Base-by-base conservation (phyloP, 129 eudicot species). In the Lonicera japonica region DNA sequence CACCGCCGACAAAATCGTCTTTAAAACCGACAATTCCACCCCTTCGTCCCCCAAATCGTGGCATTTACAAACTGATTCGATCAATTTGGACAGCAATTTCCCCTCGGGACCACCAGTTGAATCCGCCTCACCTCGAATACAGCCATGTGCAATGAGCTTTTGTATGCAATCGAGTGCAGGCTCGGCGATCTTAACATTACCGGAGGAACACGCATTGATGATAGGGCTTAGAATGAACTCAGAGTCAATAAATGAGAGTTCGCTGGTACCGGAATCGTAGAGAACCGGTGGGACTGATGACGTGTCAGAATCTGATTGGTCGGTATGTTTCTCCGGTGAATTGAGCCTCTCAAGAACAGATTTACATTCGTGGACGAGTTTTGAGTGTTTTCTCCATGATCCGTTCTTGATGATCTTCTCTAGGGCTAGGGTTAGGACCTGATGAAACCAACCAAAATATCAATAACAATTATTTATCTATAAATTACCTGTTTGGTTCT, bases 381-480 rank as follows among this genome's bases (percentile, higher is more conserved):
- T 91, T 11, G 95, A 81, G 80, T 91, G 87, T 67, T 91, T 91
- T 43, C 97, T 89, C 95, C 95, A 91, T 0, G 97, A 91, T 29
- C 82, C 90, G 67, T 82, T 87, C 54, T 81, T 91, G 70, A 81
- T 82, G 71, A 91, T 91, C 77, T 91, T 91, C 57, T 91, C 97
- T 24, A 91, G 82, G 64, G 94, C 77, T 24, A 95, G 97, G 60
- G 77, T 41, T 18, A 91, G 75, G 43, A 83, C 78, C n/a, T n/a
- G n/a, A n/a, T n/a, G n/a, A n/a, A n/a, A n/a, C n/a, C n/a, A n/a
- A n/a, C n/a, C n/a, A n/a, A n/a, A n/a, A n/a, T n/a, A n/a, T n/a
- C n/a, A n/a, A n/a, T n/a, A n/a, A n/a, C n/a, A n/a, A n/a, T n/a
- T n/a, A n/a, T n/a, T n/a, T n/a, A n/a, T n/a, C n/a, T n/a, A n/a